A percentile compares a stretch with the other conserved stretches of the same genome.
These are phyloP conservation scores for Metschnikowia lochheadii DNA, from an alignment of 805 yeast genomes.

Conservation along the genomic window DNA sequence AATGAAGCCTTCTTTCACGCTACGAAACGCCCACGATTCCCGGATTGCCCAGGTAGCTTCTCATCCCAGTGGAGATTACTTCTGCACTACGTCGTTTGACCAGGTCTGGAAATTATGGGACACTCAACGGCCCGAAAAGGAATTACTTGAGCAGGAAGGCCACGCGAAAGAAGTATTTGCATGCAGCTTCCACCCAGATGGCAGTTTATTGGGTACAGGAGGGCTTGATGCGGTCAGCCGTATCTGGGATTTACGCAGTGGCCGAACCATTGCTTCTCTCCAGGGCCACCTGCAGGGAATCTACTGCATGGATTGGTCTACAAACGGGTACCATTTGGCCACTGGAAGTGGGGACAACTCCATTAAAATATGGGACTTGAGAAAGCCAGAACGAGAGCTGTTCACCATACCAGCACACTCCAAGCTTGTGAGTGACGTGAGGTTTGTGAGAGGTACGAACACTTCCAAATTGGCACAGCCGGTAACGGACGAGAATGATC, in stretches of 20 bases:
- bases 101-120: constrained; percentile 91
- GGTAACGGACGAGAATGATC: constrained; percentile 29
- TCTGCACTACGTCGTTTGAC: constrained; percentile 77
- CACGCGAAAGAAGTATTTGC: constrained; percentile 71
- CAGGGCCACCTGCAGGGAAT: constrained; percentile 72
- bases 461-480: constrained; percentile 13
- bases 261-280: constrained; percentile 55
- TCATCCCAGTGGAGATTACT: constrained; percentile 57
- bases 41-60: constrained; percentile 59
- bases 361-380: constrained; percentile 81
- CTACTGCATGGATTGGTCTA: constrained; percentile 68
- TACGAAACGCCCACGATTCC: constrained; percentile 32
- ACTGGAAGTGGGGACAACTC: constrained; percentile 83
- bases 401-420: constrained; percentile 69
- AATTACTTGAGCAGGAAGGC: constrained; percentile 75
- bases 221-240: constrained; percentile 73
- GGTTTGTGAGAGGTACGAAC: constrained; percentile 37
- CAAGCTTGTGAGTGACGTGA: constrained; percentile 63
- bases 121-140: constrained; percentile 32
- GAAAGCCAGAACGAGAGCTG: constrained; percentile 38
- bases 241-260: constrained; percentile 85
- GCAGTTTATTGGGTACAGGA: constrained; percentile 69
- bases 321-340: constrained; percentile 70
- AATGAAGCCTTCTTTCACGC: constrained; percentile 11
- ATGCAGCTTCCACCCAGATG: constrained; percentile 67